Evolutionary conservation across 169 alveolate species (phyloP), one percentile per base, ranked within the genome.

Genomic region (Cryptosporidium sp.): DNA sequence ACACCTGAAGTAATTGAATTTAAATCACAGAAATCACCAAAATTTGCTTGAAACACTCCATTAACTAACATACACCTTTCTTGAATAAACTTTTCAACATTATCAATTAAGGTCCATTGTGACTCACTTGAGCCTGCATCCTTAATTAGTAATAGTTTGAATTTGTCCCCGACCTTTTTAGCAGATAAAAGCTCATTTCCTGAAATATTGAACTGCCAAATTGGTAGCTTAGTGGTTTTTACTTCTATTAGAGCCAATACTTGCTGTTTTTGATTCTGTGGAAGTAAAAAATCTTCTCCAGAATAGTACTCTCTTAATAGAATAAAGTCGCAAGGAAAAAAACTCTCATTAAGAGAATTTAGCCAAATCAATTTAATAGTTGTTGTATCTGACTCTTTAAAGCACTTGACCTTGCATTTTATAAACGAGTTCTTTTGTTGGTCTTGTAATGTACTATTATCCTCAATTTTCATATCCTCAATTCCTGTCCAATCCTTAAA

Each of bases 181-280:
- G 80, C 55, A 35, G 68, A 23, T 43, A 12, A n/a, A 9, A 80
- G 29, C 26, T 80, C 89, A 18, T 59, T 62, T 23, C 69, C 74
- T 33, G 89, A 80, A 6, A 80, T 65, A 80, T 80, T 80, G 29
- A 80, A 80, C 41, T 62, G 89, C 89, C 89, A 80, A 26, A 80
- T 65, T n/a, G 89, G 89, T 23, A 80, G 74, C 16, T 65, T 80
- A 1, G 89, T 80, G 3, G 89, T 50, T 41, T 80, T 80, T 23
- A 86, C 92, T 39, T 86, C 87, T 37, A 86, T 61, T 43, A 70
- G 14, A 18, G 91, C 91, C 31, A 69, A 16, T 26, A 75, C 69
- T 71, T 55, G 70, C 23, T 51, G 65, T 23, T 45, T 69, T 18
- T 29, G 33, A 1, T 51, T 52, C 14, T 41, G 51, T 0, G 41